A percentile compares a stretch with the other conserved stretches of the same genome.
Conservation (phyloP, 768 basidiomycete species). For the Tricholoma flavovirens region DNA sequence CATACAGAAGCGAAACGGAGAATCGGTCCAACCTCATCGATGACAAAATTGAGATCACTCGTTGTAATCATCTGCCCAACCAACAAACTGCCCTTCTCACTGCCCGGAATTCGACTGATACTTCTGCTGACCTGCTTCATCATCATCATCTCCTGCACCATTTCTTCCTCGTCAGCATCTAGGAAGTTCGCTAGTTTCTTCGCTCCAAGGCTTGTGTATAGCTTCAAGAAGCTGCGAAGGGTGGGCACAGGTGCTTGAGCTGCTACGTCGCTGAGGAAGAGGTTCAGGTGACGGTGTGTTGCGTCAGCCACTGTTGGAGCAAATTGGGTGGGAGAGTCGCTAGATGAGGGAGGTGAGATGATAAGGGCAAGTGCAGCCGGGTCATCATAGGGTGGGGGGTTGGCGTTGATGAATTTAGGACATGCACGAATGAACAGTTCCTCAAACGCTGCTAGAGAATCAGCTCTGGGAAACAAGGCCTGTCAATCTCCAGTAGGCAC, state of each 20-base stretch:
- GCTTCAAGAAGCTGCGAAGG: conserved; percentile 85
- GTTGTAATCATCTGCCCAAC: conserved; percentile 85
- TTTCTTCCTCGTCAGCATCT: conserved; percentile 88
- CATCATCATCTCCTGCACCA: conserved; percentile 95
- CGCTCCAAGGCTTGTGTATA: conserved; percentile 92
- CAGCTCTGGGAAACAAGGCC: conserved; percentile 38
- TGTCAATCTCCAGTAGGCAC: not conserved
- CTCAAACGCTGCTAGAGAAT: conserved; percentile 75
- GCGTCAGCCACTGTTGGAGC: conserved; percentile 49
- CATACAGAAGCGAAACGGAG: not conserved
- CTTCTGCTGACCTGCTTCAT: conserved; percentile 87
- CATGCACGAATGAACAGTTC: conserved; percentile 94
- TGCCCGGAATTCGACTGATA: conserved; percentile 58
- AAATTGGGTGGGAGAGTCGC: conserved; percentile 26
- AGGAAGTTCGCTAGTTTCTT: conserved; percentile 90
- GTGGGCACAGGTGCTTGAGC: conserved; percentile 77
- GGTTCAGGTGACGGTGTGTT: conserved; percentile 73
- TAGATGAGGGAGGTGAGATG: conserved; percentile 30
- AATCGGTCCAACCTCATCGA: conserved; percentile 68
- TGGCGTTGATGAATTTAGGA: conserved; percentile 95
- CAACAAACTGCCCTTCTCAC: conserved; percentile 52
- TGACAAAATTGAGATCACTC: conserved; percentile 93
- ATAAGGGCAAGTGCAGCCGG: conserved; percentile 50
- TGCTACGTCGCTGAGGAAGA: conserved; percentile 79
- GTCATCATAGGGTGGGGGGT: conserved; percentile 91